Percentiles rank a stretch among this genome's conserved stretches.
Evolutionary conservation across 2,329 filamentous ascomycete species (phyloP).

Genomic region (Aspergillus transmontanensis): DNA sequence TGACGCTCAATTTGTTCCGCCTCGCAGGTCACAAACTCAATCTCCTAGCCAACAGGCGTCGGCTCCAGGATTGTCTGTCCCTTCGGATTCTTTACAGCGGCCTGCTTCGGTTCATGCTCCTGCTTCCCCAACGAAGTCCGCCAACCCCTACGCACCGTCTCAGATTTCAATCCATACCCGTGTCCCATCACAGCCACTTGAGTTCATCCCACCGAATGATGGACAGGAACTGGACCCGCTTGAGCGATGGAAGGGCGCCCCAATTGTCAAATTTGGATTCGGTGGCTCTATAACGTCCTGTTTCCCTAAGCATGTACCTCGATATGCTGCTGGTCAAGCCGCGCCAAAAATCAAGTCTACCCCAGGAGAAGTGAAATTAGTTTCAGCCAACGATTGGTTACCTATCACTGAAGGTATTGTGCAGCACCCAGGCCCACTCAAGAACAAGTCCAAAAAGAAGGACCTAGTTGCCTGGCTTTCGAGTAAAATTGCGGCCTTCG

Average conservation of each 20-base stretch:
- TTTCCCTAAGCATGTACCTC: conserved; percentile 85
- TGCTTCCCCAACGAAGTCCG: conserved; percentile 41
- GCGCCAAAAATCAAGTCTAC: conserved; percentile 78
- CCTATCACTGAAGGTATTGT: conserved; percentile 71
- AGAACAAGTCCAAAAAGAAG: conserved; percentile 92
- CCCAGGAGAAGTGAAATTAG: conserved; percentile 79
- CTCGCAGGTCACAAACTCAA: conserved; percentile 58
- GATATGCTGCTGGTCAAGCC: conserved; percentile 75
- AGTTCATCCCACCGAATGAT: conserved; percentile 59
- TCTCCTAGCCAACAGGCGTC: conserved; percentile 60
- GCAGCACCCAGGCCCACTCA: conserved; percentile 88
- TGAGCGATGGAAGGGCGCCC: conserved; percentile 86
- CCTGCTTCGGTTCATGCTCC: conserved; percentile 59
- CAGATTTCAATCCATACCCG: conserved; percentile 38
- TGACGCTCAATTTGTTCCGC: conserved; percentile 40
- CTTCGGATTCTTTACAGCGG: conserved; percentile 51
- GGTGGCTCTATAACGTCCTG: conserved; percentile 80
- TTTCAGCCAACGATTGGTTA: conserved; percentile 72
- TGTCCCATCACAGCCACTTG: conserved; percentile 53
- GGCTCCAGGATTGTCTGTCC: conserved; percentile 46
- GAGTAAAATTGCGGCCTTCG: conserved; percentile 72
- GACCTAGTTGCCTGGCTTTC: conserved; percentile 81
- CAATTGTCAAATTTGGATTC: conserved; percentile 84
- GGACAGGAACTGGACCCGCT: conserved; percentile 70
- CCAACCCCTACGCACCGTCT: conserved; percentile 38